phyloP scores from a whole-genome alignment of 2,329 filamentous ascomycete species.

The Clonostachys chloroleuca region DNA sequence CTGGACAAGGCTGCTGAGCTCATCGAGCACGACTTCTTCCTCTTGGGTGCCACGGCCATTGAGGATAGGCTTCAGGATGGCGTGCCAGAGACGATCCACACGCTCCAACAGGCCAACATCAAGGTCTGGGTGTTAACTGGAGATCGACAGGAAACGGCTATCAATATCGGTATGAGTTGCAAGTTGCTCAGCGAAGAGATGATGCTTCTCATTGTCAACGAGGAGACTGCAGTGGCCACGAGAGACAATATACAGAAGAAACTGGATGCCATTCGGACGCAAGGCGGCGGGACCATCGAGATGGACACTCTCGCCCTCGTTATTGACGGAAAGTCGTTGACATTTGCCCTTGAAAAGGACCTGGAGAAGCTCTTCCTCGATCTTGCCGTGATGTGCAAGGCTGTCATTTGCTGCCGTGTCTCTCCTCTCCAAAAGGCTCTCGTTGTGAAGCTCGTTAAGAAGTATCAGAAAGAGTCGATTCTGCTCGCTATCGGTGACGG shows the following conservation, averaged over 20 bases:
- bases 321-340: constrained; percentile 94
- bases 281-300: constrained; percentile 72
- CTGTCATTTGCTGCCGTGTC: constrained; percentile 97
- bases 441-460: constrained; percentile 97
- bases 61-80: constrained; percentile 96
- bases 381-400: constrained; percentile 92
- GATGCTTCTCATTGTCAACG: constrained; percentile 95
- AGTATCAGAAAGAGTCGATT: constrained; percentile 81
- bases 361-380: constrained; percentile 92
- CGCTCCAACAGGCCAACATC: constrained; percentile 91
- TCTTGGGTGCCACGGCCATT: constrained; percentile 93
- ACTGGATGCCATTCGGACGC: constrained; percentile 80
- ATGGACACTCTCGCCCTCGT: constrained; percentile 85
- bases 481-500: constrained; percentile 95
- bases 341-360: constrained; percentile 87
- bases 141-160: constrained; percentile 96
- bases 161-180: constrained; percentile 99
- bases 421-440: constrained; percentile 95
- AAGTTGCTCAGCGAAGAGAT: constrained; percentile 98
- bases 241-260: constrained; percentile 92
- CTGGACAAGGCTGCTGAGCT: constrained; percentile 95
- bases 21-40: constrained; percentile 86
- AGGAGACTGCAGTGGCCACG: constrained; percentile 75
- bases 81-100: constrained; percentile 96
- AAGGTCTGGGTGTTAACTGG: constrained; percentile 98